A percentile compares a stretch with the other conserved stretches of the same genome.
Evolutionary conservation across 2,329 filamentous ascomycete genomes (phyloP).

Genomic region (Pestalotiopsis sp.): DNA sequence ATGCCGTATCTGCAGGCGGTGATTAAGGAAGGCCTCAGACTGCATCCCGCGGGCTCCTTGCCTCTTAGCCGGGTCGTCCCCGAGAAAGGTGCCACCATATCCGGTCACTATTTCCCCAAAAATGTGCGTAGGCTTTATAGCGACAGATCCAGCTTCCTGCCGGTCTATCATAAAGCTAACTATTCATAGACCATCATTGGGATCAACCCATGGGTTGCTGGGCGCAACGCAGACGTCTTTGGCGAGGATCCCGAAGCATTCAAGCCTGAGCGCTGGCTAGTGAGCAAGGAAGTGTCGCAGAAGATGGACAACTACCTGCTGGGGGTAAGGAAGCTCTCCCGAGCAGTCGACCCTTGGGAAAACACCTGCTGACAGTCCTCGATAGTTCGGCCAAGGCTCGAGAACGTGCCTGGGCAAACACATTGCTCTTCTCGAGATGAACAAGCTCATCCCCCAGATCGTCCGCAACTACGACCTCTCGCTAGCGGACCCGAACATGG

Average conservation of each 20-base stretch:
- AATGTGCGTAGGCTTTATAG: slow-evolving; percentile 14
- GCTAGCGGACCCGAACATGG: neutral
- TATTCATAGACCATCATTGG: slow-evolving; percentile 33
- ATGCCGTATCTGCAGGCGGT: slow-evolving; percentile 51
- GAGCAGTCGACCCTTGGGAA: neutral
- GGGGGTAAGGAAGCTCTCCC: slow-evolving; percentile 28
- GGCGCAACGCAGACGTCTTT: slow-evolving; percentile 33
- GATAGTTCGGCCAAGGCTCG: slow-evolving; percentile 37
- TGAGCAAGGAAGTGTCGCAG: slow-evolving; percentile 18
- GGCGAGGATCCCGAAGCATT: slow-evolving; percentile 35
- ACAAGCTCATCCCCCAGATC: slow-evolving; percentile 36
- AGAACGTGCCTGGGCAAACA: slow-evolving; percentile 40
- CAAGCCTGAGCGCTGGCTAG: slow-evolving; percentile 44
- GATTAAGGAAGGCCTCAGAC: slow-evolving; percentile 48
- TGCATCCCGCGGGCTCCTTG: slow-evolving; percentile 46
- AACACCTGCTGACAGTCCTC: neutral
- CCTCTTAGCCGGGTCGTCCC: slow-evolving; percentile 47
- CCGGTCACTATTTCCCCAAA: slow-evolving; percentile 27
- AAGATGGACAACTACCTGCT: slow-evolving; percentile 34
- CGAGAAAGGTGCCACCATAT: slow-evolving; percentile 32
- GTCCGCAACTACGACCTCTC: slow-evolving; percentile 24
- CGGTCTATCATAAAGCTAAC: neutral
- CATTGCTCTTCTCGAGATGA: slow-evolving; percentile 38
- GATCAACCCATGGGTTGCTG: slow-evolving; percentile 38
- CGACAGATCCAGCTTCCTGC: neutral